A percentile compares a stretch with the other conserved stretches of the same genome.
Evolutionary conservation across 176 grass and related monocot genomes (phyloP).

Genomic region (Luzula sylvatica): DNA sequence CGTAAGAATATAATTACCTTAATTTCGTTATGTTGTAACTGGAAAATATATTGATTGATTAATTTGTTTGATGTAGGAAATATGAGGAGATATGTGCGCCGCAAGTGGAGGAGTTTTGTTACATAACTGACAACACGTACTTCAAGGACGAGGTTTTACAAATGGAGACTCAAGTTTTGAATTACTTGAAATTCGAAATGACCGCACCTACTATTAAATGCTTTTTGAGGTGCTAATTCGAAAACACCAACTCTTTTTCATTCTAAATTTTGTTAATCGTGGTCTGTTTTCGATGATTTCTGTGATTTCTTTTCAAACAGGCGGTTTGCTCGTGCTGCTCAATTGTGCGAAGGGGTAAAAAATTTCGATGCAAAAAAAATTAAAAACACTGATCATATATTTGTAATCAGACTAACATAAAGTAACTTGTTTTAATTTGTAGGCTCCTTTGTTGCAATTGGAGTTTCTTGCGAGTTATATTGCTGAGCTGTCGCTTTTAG

Average conservation of each 20-base stretch:
- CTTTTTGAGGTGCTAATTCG: slow-evolving; percentile 53
- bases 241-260: background rate
- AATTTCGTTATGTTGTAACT: slow-evolving; percentile 5
- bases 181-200: slow-evolving; percentile 93
- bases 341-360: slow-evolving; percentile 64
- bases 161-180: slow-evolving; percentile 86
- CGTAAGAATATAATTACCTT: slow-evolving; percentile 51
- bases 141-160: slow-evolving; percentile 97
- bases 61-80: slow-evolving; percentile 64
- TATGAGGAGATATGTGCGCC: slow-evolving; percentile 98
- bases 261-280: background rate
- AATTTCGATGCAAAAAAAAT: background rate
- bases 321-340: slow-evolving; percentile 86
- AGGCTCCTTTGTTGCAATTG: slow-evolving; percentile 70
- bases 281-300: too few relatives aligned
- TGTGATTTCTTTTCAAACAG: slow-evolving; percentile 27
- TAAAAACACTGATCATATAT: slow-evolving; percentile 10
- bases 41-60: background rate
- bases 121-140: slow-evolving; percentile 98
- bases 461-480: slow-evolving; percentile 88
- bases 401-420: background rate
- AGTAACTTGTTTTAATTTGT: slow-evolving; percentile 7
- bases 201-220: slow-evolving; percentile 80
- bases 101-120: slow-evolving; percentile 99
- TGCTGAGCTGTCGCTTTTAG: slow-evolving; percentile 77